A percentile compares a stretch with the other conserved stretches of the same genome.
Conservation (phyloP, 2,329 filamentous ascomycete genomes). For the Diplocarpon mali region DNA sequence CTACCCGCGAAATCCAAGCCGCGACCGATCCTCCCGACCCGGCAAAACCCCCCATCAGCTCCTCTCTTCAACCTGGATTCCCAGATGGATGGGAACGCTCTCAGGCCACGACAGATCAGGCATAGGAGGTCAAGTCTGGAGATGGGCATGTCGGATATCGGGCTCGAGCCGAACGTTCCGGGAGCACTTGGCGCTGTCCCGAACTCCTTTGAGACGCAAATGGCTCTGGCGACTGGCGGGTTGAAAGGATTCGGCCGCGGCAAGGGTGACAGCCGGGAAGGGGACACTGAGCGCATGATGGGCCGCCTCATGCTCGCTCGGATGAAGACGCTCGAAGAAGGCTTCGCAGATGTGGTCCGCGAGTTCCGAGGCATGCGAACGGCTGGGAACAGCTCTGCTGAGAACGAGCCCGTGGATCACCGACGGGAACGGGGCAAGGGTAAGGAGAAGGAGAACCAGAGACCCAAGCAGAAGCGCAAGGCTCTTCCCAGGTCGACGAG, state of each 20-base stretch:
- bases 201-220: conserved; percentile 71
- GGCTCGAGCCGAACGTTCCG: conserved; percentile 51
- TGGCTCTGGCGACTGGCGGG: conserved; percentile 60
- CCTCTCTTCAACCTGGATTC: conserved; percentile 34
- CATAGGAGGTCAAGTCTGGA: conserved; percentile 51
- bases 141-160: conserved; percentile 58
- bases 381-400: conserved; percentile 22
- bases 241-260: conserved; percentile 36
- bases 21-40: conserved; percentile 43
- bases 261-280: conserved; percentile 32
- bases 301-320: conserved; percentile 71
- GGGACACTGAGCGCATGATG: conserved; percentile 56
- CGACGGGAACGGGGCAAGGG: conserved; percentile 11
- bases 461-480: conserved; percentile 1
- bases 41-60: conserved; percentile 42
- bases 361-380: conserved; percentile 43
- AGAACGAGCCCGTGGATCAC: conserved; percentile 4
- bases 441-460: conserved; percentile 8
- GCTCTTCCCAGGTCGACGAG: conserved; percentile 10
- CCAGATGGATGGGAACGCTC: conserved; percentile 1
- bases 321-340: conserved; percentile 89
- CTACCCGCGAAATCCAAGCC: conserved; percentile 35
- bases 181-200: conserved; percentile 54
- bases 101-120: conserved; percentile 14
- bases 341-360: conserved; percentile 75